Base-by-base conservation (phyloP, 1,284 basidiomycete species). In the Rhodotorula mucilaginosa region DNA sequence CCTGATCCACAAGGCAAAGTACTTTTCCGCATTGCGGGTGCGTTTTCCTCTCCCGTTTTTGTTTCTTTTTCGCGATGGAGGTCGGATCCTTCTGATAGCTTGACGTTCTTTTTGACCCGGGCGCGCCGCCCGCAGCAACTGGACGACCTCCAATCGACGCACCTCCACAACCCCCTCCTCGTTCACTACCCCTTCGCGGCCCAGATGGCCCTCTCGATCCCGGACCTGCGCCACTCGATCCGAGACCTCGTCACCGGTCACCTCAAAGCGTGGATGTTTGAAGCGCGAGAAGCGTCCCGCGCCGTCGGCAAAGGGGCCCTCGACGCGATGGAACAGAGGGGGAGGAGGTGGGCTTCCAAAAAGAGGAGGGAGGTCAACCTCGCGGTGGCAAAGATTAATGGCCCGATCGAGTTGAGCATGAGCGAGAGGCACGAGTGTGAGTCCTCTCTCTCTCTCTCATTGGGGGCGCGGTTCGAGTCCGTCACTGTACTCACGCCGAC, bases 241-340 rank as follows among this genome's bases (percentile, higher is more conserved):
- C 93, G 95, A 80, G 90, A 92, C 77, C 91, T 92, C 0, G 97
- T 99, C 3, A 96, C 92, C 1, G 90, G 93, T 0, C 92, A 94
- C 13, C 90, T 94, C 84, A 99, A 98, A 81, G 90, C 97, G 73
- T 99, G 97, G 97, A 83, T 99, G 39, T 88, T 96, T 66, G 93
- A 98, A 78, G 94, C 98, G 68, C 85, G 97, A 65, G 94, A 97
- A 77, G 87, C 91, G 71, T 92, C 91, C 68, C 87, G 89, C 1
- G 87, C 90, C 61, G 91, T 99, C 2, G 97, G 97, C 3, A 87
- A 86, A 73, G 85, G 94, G 8, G 96, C 96, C 0, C 86, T 97
- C 49, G 93, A 97, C 75, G 88, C 89, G 29, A 98, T 98, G 92
- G 91, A 93, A 61, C 81, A 83, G 44, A 86, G 97, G 23, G 88